Evolutionary conservation across 108 stramenopile genomes (phyloP).

Genomic region (Phaeodactylum tricornutum): DNA sequence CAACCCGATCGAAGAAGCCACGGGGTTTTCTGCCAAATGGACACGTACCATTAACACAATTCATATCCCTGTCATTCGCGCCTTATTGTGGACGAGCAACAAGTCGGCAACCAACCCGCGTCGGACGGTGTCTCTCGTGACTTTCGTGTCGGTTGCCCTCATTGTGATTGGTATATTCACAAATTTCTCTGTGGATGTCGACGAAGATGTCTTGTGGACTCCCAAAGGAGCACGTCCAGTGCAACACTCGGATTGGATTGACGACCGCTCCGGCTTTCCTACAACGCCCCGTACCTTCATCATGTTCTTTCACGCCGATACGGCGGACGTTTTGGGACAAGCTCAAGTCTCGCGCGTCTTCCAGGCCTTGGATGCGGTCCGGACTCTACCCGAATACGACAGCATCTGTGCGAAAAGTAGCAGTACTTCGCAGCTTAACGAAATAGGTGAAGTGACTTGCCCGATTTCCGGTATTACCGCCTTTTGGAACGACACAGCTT

Average conservation of each 20-base stretch:
- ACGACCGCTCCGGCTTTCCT: slow-evolving; percentile 2
- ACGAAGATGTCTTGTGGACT: slow-evolving; percentile 13
- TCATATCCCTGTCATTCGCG: neutral
- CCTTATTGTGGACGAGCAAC: neutral
- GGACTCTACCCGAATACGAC: slow-evolving; percentile 6
- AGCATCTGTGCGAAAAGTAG: slow-evolving; percentile 4
- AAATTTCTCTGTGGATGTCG: slow-evolving; percentile 19
- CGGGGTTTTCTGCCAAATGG: neutral
- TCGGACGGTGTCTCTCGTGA: neutral
- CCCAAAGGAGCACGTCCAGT: neutral
- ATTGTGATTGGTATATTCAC: slow-evolving; percentile 11
- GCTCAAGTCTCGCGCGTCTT: slow-evolving; percentile 4
- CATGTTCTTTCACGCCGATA: slow-evolving; percentile 8
- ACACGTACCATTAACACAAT: neutral
- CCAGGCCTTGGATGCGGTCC: slow-evolving; percentile 11
- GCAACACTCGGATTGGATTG: slow-evolving; percentile 10
- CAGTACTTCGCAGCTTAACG: neutral
- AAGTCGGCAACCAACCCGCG: slow-evolving; percentile 5
- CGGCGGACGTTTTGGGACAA: slow-evolving; percentile 6
- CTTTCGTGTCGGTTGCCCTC: slow-evolving; percentile 2
- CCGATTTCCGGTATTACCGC: slow-evolving; percentile 1
- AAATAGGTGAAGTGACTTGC: slow-evolving; percentile 12
- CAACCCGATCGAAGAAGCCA: no score
- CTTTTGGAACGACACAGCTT: slow-evolving; percentile 12
- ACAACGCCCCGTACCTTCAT: neutral